Base-by-base conservation (phyloP, 164 flowering plant species). In the Sedum album region DNA sequence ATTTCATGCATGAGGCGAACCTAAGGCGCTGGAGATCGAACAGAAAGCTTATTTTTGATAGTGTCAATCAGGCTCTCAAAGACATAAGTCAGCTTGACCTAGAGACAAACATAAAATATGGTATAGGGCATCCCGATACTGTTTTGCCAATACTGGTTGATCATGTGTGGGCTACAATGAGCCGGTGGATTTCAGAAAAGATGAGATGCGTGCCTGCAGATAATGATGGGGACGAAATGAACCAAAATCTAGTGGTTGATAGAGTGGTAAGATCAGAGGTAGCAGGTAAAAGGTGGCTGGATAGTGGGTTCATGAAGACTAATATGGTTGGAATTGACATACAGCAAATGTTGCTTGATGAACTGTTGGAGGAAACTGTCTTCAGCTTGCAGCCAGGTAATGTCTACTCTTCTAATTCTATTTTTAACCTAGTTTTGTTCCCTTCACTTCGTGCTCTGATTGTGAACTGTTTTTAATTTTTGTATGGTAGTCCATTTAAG, bases 1-100 rank as follows among this genome's bases (percentile, higher is more conserved):
- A 80, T 60, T 71, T 41, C 15, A 13, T 77, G 62, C 83, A 78
- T 6, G 90, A 85, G 75, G 86, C 83, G 1, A 88, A 76, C 75
- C 80, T 83, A 73, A 81, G 94, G 76, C 87, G 83, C 25, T 48
- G 72, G 67, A 76, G 89, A 73, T 90, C 94, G 48, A 86, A 74
- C 21, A 74, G 79, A 26, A 85, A 85, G 80, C 97, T 94, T 38
- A 78, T 85, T 5, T 91, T 84, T 35, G 99, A 94, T 67, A 83
- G 88, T 70, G 91, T 91, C 4, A 90, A 94, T 76, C 85, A 77
- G 67, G 92, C 88, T 8, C 71, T 94, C 18, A 68, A 78, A 48
- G 88, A 88, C n/a, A 77, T 85, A 44, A 62, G 76, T 14, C 77
- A 78, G 6, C 60, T 62, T 51, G 73, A 73, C 15, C 65, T 75